phyloP scores from a whole-genome alignment of 1,139 yeast species.

The Yamadazyma jaroonii region DNA sequence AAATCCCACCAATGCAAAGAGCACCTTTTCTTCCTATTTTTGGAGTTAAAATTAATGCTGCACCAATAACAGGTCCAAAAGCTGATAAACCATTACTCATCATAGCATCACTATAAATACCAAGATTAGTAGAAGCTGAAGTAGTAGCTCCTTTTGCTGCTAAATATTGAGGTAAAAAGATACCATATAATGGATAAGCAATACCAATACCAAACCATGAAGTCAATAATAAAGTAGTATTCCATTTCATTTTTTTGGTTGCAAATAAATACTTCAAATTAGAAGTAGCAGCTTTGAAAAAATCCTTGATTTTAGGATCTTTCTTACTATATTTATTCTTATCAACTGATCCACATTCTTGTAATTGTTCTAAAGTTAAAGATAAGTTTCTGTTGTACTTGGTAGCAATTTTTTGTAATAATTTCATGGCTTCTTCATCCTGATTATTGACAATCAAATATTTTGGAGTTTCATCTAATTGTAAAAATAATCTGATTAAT shows the following conservation, averaged over 20 bases:
- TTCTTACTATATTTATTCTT: conserved; percentile 16
- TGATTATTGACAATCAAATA: conserved; percentile 31
- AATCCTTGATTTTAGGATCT: conserved; percentile 16
- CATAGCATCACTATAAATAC: conserved; percentile 51
- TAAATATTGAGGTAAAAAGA: conserved; percentile 49
- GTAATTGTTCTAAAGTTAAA: conserved; percentile 26
- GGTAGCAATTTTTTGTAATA: conserved; percentile 25
- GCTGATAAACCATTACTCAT: conserved; percentile 50
- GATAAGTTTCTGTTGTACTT: conserved; percentile 28
- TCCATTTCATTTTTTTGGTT: conserved; percentile 33
- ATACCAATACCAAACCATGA: conserved; percentile 54
- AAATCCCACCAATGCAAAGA: conserved; percentile 50
- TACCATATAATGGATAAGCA: conserved; percentile 50
- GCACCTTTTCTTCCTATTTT: conserved; percentile 55
- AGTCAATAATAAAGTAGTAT: conserved; percentile 37
- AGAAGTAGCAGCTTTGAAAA: conserved; percentile 13
- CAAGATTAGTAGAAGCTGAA: conserved; percentile 28
- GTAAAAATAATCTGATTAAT: conserved; percentile 24
- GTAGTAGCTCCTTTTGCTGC: conserved; percentile 45
- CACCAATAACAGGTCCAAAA: conserved; percentile 59
- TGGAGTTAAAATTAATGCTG: conserved; percentile 41
- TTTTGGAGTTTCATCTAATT: conserved; percentile 34
- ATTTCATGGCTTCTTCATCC: conserved; percentile 32
- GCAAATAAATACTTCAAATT: conserved; percentile 38
- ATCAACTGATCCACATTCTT: conserved; percentile 25